These are phyloP conservation scores for Nepenthes gracilis DNA, from an alignment of 148 eudicot species.

Conservation along the genomic window DNA sequence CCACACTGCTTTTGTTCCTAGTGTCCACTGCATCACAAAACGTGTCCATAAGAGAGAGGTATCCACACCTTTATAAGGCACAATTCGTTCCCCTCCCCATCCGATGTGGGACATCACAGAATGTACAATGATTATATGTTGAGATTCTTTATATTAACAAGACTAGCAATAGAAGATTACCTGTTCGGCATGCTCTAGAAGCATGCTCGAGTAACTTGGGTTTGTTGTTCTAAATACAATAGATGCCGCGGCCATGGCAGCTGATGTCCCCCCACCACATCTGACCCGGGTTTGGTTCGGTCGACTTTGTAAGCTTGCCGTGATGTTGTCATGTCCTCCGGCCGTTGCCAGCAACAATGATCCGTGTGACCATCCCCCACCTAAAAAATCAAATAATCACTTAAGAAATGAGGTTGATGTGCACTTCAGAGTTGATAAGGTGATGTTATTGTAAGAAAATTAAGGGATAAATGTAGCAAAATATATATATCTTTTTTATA, in stretches of 20 bases:
- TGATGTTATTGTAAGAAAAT: no score
- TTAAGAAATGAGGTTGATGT: not conserved
- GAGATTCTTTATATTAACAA: no score
- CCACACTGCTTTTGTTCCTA: no score
- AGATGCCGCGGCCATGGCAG: constrained; percentile 74
- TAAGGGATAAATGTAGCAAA: no score
- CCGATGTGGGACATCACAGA: no score
- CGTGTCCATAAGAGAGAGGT: no score
- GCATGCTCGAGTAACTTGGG: constrained; percentile 49
- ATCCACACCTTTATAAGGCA: no score
- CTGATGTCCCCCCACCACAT: constrained; percentile 76
- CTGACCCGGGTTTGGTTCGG: constrained; percentile 61
- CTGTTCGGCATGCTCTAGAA: constrained; percentile 70
- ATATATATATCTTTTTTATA: no score
- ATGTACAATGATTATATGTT: no score
- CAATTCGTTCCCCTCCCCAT: no score
- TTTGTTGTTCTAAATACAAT: constrained; percentile 54
- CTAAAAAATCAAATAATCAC: constrained; percentile 13
- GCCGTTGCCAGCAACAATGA: constrained; percentile 83
- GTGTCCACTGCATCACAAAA: no score
- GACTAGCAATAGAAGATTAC: constrained; percentile 10
- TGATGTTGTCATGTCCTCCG: constrained; percentile 87
- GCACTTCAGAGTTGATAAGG: no score
- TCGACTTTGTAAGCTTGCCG: constrained; percentile 68
- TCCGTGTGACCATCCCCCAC: constrained; percentile 82